Conservation (phyloP, 2,329 filamentous ascomycete species). For the Xylariaceae sp. region DNA sequence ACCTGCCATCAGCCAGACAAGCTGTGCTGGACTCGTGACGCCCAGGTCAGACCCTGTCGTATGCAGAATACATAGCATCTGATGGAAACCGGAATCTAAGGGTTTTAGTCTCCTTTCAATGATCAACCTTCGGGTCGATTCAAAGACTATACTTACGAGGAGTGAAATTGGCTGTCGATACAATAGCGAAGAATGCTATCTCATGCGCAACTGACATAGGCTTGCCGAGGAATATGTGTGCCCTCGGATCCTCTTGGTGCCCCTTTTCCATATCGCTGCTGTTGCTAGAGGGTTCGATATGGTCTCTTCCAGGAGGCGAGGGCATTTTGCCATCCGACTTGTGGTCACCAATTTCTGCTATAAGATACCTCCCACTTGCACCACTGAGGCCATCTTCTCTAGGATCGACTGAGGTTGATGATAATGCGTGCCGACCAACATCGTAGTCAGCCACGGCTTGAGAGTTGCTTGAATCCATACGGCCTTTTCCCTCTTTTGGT, state of each 20-base stretch:
- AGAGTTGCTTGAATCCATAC: conserved; percentile 18
- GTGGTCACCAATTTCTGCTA: conserved; percentile 3
- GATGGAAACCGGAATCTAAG: conserved; percentile 35
- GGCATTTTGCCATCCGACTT: conserved; percentile 13
- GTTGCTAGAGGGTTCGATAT: conserved; percentile 19
- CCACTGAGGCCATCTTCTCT: conserved; percentile 7
- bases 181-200: conserved; percentile 32
- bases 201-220: conserved; percentile 34
- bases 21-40: conserved; percentile 43
- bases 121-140: neutral
- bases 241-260: conserved; percentile 18
- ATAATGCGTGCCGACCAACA: neutral
- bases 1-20: conserved; percentile 51
- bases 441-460: conserved; percentile 1
- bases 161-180: conserved; percentile 37
- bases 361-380: conserved; percentile 4
- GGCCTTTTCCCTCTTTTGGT: conserved; percentile 2
- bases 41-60: conserved; percentile 48
- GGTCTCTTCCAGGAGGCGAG: conserved; percentile 9
- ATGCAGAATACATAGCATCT: conserved; percentile 40
- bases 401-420: neutral
- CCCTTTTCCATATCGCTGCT: conserved; percentile 29
- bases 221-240: conserved; percentile 31
- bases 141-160: conserved; percentile 29
- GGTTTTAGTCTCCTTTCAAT: conserved; percentile 1